Conservation (phyloP, 345 rosid species). For the Aurinia saxatilis region DNA sequence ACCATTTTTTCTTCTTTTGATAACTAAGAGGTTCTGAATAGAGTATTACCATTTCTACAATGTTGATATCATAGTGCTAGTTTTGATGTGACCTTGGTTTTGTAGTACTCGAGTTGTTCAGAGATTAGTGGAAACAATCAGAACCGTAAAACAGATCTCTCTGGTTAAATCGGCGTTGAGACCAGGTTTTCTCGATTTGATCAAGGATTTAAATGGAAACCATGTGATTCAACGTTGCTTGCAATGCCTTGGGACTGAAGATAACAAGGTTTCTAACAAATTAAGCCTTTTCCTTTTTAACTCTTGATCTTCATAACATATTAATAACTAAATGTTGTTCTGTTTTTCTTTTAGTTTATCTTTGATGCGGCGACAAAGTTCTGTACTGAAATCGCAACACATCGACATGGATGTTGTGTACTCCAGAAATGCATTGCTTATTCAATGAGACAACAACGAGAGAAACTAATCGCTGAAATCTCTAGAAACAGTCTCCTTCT, state of each 20-base stretch:
- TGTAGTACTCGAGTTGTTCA: constrained; percentile 62
- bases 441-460: constrained; percentile 40
- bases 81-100: background rate
- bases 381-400: constrained; percentile 51
- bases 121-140: constrained; percentile 59
- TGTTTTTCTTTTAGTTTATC: constrained; percentile 32
- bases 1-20: too few relatives aligned
- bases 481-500: constrained; percentile 43
- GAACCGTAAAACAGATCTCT: constrained; percentile 48
- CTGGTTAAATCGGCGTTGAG: constrained; percentile 43
- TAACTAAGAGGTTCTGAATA: too few relatives aligned
- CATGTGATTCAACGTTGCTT: constrained; percentile 79
- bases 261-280: constrained; percentile 37
- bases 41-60: too few relatives aligned
- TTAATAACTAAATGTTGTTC: background rate
- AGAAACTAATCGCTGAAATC: constrained; percentile 36
- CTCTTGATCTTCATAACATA: background rate
- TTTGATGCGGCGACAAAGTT: constrained; percentile 45
- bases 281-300: background rate
- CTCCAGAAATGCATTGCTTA: constrained; percentile 51
- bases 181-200: constrained; percentile 55
- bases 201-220: constrained; percentile 66
- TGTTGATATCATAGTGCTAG: background rate
- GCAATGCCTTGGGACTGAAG: constrained; percentile 54
- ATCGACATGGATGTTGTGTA: constrained; percentile 58